Conservation (phyloP, 1,284 basidiomycete species). For the Melampsora americana region DNA sequence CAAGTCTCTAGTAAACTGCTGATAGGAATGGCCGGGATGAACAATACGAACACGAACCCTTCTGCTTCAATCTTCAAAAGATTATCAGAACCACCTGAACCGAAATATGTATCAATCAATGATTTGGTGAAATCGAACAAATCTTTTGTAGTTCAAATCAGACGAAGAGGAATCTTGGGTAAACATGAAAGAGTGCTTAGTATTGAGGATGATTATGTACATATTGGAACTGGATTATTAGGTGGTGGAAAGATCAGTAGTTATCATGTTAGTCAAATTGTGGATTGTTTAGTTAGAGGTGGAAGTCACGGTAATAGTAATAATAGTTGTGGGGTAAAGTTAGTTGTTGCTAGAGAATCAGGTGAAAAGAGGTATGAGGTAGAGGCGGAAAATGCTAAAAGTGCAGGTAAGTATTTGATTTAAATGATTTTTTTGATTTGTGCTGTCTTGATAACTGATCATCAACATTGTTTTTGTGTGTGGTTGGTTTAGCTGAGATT, state of each 20-base stretch:
- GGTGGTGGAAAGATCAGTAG: constrained; percentile 89
- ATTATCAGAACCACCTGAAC: constrained; percentile 69
- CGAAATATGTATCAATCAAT: constrained; percentile 57
- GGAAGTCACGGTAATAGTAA: constrained; percentile 60
- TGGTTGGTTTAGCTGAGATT: constrained; percentile 27
- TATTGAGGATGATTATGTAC: constrained; percentile 20
- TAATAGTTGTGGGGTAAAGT: constrained; percentile 76
- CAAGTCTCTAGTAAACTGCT: constrained; percentile 66
- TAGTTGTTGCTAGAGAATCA: constrained; percentile 68
- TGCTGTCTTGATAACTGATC: neutral
- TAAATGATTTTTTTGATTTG: constrained; percentile 35
- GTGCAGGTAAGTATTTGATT: constrained; percentile 65
- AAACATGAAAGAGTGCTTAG: neutral
- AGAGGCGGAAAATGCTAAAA: constrained; percentile 80
- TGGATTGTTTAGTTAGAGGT: constrained; percentile 69
- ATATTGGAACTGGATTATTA: constrained; percentile 58
- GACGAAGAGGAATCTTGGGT: constrained; percentile 35
- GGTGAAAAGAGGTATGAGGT: constrained; percentile 88
- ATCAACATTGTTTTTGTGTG: neutral
- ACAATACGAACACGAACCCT: constrained; percentile 67
- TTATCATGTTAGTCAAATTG: constrained; percentile 84
- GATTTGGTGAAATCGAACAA: constrained; percentile 67
- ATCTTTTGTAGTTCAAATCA: constrained; percentile 57
- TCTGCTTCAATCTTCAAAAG: constrained; percentile 86
- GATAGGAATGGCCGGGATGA: constrained; percentile 55